Percentiles rank a stretch among this genome's conserved stretches.
Evolutionary conservation across 2,329 filamentous ascomycete species (phyloP).

Genomic region (Apiospora saccharicola): DNA sequence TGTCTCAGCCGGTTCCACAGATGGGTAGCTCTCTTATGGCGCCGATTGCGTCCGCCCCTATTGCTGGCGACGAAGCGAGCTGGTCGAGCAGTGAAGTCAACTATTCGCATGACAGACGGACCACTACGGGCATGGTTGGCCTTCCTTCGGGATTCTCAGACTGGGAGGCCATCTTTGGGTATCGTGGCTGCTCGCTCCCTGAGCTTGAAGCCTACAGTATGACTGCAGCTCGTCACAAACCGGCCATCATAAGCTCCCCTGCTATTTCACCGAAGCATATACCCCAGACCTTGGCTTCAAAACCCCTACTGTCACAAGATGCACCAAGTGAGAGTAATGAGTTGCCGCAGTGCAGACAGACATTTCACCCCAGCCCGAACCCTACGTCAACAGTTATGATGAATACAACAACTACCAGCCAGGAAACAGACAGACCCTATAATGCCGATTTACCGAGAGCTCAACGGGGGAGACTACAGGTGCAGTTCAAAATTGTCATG

Average conservation of each 20-base stretch:
- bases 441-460: neutral
- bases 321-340: neutral
- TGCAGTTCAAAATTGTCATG: neutral
- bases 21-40: neutral
- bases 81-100: neutral
- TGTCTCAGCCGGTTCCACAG: neutral
- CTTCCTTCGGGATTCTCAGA: constrained; percentile 39
- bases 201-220: constrained; percentile 44
- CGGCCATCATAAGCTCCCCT: neutral
- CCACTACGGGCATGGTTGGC: constrained; percentile 44
- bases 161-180: constrained; percentile 38
- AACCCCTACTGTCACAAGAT: neutral
- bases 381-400: neutral
- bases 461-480: neutral
- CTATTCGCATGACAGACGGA: constrained; percentile 33
- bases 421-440: neutral
- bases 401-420: neutral
- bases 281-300: constrained; percentile 34
- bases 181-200: constrained; percentile 45
- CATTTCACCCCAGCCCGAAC: neutral
- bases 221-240: neutral
- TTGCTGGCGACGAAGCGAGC: neutral
- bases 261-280: constrained; percentile 31
- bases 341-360: neutral
- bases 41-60: neutral